These are phyloP conservation scores for Vitrella brassicaformis DNA, from an alignment of 73 alveolate species.

Conservation along the genomic window DNA sequence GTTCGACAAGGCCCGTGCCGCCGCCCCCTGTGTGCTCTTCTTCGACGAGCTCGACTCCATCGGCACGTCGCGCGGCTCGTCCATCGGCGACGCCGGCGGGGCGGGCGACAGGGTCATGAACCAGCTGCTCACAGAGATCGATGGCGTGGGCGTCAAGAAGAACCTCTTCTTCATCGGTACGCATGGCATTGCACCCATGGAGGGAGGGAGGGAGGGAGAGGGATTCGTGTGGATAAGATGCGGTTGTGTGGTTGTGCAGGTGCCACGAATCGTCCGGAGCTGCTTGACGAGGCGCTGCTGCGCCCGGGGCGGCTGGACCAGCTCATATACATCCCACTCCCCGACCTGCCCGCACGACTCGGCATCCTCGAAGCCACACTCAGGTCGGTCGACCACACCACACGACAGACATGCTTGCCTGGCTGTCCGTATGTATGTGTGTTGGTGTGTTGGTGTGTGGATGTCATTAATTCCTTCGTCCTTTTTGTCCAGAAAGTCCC, in stretches of 20 bases:
- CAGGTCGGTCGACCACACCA: no score
- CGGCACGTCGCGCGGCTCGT: conserved; percentile 64
- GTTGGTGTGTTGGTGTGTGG: background rate
- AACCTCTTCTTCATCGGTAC: conserved; percentile 92
- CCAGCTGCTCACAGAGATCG: conserved; percentile 93
- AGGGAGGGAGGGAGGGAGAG: no score
- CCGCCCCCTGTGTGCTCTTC: conserved; percentile 76
- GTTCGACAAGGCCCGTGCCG: conserved; percentile 71
- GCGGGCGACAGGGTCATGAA: conserved; percentile 94
- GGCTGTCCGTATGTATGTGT: background rate
- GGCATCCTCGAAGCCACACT: conserved; percentile 51
- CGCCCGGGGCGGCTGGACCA: conserved; percentile 93
- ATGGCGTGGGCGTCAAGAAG: conserved; percentile 91
- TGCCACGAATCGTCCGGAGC: conserved; percentile 88
- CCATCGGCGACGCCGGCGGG: conserved; percentile 78
- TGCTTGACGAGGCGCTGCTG: conserved; percentile 85
- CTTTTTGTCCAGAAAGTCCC: conserved; percentile 49
- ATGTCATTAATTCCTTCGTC: background rate
- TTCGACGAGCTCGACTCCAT: conserved; percentile 74
- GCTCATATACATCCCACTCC: conserved; percentile 80
- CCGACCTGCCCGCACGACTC: conserved; percentile 76
- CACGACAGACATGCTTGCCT: background rate
- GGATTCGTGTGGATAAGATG: no score
- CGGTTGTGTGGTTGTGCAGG: no score
- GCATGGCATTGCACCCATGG: no score